A percentile compares a stretch with the other conserved stretches of the same genome.
Conservation (phyloP, 164 flowering plant species). For the Saururus chinensis region DNA sequence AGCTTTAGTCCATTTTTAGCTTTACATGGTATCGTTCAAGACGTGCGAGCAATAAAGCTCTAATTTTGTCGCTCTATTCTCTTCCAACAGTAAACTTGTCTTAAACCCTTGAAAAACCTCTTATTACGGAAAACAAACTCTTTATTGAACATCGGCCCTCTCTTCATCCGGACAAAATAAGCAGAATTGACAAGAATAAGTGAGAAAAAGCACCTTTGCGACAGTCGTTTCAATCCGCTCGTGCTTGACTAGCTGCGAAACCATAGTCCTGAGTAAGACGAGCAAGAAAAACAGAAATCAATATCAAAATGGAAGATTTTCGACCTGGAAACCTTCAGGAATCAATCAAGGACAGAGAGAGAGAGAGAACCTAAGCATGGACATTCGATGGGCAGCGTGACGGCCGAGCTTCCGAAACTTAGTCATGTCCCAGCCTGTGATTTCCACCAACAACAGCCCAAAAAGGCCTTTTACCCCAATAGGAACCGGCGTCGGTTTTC, state of each 20-base stretch:
- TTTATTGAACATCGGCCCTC: no score
- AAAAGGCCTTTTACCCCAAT: no score
- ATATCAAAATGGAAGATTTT: not conserved
- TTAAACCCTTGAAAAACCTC: no score
- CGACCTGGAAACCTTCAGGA: not conserved
- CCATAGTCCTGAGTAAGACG: constrained; percentile 68
- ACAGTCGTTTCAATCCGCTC: constrained; percentile 94
- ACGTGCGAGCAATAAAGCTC: not conserved
- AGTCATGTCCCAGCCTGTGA: constrained; percentile 25
- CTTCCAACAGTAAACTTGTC: no score
- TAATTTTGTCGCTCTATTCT: no score
- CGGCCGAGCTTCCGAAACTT: constrained; percentile 68
- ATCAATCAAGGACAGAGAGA: not conserved
- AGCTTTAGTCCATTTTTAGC: not conserved
- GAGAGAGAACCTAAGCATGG: constrained; percentile 60
- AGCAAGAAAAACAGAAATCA: constrained; percentile 1
- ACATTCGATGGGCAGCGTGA: constrained; percentile 66
- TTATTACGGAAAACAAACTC: no score
- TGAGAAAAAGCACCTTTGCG: constrained; percentile 47
- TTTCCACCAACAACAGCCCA: no score
- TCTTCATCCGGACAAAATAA: no score
- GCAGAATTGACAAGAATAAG: not conserved
- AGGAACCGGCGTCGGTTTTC: no score
- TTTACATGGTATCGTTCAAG: not conserved
- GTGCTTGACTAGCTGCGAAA: constrained; percentile 89